phyloP scores from a whole-genome alignment of 371 early-diverging fungal species.

The Dichotomocladium elegans region DNA sequence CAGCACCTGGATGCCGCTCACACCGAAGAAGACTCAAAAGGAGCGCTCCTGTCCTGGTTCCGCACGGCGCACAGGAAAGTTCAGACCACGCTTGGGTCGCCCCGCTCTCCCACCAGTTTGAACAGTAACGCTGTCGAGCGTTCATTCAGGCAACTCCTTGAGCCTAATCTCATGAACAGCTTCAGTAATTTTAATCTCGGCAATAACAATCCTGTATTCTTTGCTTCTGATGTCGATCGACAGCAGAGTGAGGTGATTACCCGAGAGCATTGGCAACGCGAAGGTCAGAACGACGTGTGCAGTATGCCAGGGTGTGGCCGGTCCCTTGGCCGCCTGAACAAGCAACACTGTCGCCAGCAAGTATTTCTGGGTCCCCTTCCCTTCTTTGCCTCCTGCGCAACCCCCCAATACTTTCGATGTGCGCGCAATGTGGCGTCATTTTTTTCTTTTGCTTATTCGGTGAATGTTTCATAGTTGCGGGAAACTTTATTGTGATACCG shows the following conservation, averaged over 20 bases:
- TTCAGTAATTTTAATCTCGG: constrained; percentile 16
- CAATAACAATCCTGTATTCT: constrained; percentile 19
- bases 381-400: too few species aligned
- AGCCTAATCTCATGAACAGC: constrained; percentile 22
- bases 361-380: too few species aligned
- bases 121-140: constrained; percentile 7
- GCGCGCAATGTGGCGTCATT: too few species aligned
- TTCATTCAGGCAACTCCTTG: constrained; percentile 27
- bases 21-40: constrained; percentile 43
- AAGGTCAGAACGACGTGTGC: constrained; percentile 37
- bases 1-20: constrained; percentile 42
- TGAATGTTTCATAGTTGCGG: constrained; percentile 58
- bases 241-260: constrained; percentile 35
- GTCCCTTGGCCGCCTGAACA: constrained; percentile 29
- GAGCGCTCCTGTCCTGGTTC: constrained; percentile 43
- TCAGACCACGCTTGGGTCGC: constrained; percentile 22
- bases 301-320: constrained; percentile 36
- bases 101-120: constrained; percentile 2
- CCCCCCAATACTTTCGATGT: too few species aligned
- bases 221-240: constrained; percentile 33
- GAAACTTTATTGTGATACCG: constrained; percentile 64
- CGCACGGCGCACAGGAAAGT: constrained; percentile 43
- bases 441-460: background rate
- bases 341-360: constrained; percentile 47
- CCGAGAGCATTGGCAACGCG: constrained; percentile 55